Evolutionary conservation across 129 eudicot species (phyloP), one percentile per base, ranked within the genome.

Genomic region (Helichrysum umbraculigerum): DNA sequence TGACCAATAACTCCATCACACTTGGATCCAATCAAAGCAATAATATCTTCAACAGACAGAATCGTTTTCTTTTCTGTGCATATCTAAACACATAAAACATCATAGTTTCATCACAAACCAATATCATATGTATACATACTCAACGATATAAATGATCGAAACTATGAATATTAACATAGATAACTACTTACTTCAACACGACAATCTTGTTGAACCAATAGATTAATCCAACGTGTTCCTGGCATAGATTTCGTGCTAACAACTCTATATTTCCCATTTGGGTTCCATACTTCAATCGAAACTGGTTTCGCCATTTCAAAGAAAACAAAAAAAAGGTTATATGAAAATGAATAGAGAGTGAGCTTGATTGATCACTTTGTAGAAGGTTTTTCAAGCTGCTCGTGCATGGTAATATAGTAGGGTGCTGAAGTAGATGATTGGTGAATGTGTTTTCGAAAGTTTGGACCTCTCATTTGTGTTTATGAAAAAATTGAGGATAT

Each of bases 1-100:
- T 94, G 98, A 28, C 98, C 98, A 68, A 94, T 94, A 52, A 94
- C 98, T 71, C 98, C 98, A 87, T 94, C 98, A 69, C 98, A 94
- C 89, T 76, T 91, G 15, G 80, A 75, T n/a, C 98, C 98, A 44
- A 94, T 94, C 79, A 94, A 77, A 77, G 96, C 90, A 77, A 94
- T 78, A 66, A 94, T 94, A 76, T 94, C 98, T 66, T 94, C 97
- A 79, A 91, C 97, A 54, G 98, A 94, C 66, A 94, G 65, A 70
- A 94, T 94, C 29, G 98, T 94, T 79, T 94, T 94, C 90, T 88
- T 91, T 88, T 85, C 83, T 6, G 98, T 91, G 88, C 98, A 94
- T 77, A 94, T 91, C 98, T 94, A 80, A 34, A 32, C 81, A 72
- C 71, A 57, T 9, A 39, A 58, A 71, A 70, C 50, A 5, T 25